phyloP scores from a whole-genome alignment of 2,329 filamentous ascomycete genomes.

The Colletotrichum coccodes region DNA sequence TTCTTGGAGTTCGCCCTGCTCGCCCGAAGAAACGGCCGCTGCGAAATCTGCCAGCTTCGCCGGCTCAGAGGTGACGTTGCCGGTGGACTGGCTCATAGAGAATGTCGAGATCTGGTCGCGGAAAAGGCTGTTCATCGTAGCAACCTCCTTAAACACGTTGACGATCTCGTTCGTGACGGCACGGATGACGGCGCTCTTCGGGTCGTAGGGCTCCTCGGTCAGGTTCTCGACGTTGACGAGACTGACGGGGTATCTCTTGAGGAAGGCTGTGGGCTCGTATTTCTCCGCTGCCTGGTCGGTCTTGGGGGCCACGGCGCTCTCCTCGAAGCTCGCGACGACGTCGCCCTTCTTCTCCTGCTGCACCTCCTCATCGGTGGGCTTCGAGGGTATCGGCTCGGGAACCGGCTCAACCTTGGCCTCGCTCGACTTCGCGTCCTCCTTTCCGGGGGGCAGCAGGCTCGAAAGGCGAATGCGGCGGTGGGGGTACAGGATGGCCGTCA shows the following conservation, averaged over 20 bases:
- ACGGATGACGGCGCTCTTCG: slow-evolving; percentile 87
- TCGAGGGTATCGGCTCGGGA: slow-evolving; percentile 68
- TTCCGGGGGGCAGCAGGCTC: slow-evolving; percentile 77
- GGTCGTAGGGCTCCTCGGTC: slow-evolving; percentile 86
- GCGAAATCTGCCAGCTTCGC: slow-evolving; percentile 97
- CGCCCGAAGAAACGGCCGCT: slow-evolving; percentile 93
- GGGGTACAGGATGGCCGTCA: slow-evolving; percentile 95
- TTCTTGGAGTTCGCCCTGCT: slow-evolving; percentile 91
- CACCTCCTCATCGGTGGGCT: slow-evolving; percentile 62
- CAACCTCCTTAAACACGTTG: slow-evolving; percentile 98
- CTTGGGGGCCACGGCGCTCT: slow-evolving; percentile 73
- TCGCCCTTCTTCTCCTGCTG: slow-evolving; percentile 83
- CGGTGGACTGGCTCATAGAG: slow-evolving; percentile 92
- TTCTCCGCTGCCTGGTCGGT: slow-evolving; percentile 60
- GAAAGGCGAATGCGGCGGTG: slow-evolving; percentile 94
- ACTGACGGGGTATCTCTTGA: slow-evolving; percentile 91
- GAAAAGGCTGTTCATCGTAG: slow-evolving; percentile 92
- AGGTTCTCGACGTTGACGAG: slow-evolving; percentile 96
- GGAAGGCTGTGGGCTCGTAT: slow-evolving; percentile 90
- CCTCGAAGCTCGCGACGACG: slow-evolving; percentile 97
- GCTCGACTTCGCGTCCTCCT: slow-evolving; percentile 61
- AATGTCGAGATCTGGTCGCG: slow-evolving; percentile 98
- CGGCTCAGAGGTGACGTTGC: slow-evolving; percentile 94
- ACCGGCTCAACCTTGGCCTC: slow-evolving; percentile 60
- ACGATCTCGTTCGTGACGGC: slow-evolving; percentile 98